Conservation (phyloP, 2,329 filamentous ascomycete species). For the Thelonectria discophora region DNA sequence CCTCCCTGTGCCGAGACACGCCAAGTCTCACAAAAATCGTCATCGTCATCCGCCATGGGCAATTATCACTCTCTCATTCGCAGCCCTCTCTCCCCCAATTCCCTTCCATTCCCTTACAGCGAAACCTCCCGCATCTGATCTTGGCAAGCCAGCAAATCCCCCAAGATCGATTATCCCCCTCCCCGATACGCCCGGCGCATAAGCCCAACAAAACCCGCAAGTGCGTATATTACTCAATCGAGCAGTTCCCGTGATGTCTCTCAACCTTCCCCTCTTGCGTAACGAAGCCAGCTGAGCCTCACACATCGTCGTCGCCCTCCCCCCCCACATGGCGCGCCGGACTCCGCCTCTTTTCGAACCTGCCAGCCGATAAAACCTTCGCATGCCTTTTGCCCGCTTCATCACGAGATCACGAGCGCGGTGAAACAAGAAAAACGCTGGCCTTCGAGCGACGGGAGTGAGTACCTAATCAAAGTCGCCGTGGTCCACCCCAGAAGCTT, state of each 20-base stretch:
- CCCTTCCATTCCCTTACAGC: too few species aligned
- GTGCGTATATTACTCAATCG: background rate
- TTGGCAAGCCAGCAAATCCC: too few species aligned
- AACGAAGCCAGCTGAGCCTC: conserved; percentile 6
- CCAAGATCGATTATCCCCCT: too few species aligned
- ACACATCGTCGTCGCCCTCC: background rate
- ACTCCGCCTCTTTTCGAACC: background rate
- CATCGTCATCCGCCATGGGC: background rate
- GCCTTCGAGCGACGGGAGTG: background rate
- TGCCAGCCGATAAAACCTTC: background rate
- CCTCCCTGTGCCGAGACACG: background rate
- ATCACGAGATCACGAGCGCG: background rate
- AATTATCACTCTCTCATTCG: background rate
- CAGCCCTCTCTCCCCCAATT: too few species aligned
- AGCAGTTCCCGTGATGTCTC: background rate
- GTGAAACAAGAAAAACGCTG: too few species aligned
- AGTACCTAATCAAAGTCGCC: background rate
- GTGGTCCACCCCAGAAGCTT: background rate
- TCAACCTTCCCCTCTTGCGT: background rate
- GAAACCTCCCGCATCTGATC: too few species aligned
- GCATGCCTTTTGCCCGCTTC: background rate
- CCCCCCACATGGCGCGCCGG: conserved; percentile 1
- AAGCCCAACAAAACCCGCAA: background rate
- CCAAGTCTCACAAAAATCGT: background rate
- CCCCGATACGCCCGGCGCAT: too few species aligned